These are phyloP conservation scores for Haematococcus sp. DNA, from an alignment of 139 green algal genomes.

Conservation along the genomic window DNA sequence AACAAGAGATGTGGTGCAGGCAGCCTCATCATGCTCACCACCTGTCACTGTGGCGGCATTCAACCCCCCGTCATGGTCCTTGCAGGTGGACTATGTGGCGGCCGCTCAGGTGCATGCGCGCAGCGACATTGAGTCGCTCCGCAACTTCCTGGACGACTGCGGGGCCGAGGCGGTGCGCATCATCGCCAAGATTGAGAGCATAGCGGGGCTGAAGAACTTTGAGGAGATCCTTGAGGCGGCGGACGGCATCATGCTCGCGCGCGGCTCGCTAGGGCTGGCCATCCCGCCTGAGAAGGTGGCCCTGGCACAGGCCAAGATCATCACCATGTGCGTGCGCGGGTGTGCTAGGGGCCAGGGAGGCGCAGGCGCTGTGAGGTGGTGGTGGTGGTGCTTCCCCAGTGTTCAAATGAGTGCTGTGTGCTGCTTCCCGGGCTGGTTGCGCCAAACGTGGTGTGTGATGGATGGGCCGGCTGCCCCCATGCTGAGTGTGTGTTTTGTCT, in stretches of 20 bases:
- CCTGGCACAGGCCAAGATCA: conserved; percentile 42
- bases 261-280: conserved; percentile 58
- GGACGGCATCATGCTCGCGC: conserved; percentile 54
- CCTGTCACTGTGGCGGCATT: no score
- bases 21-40: no score
- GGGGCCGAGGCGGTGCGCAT: conserved; percentile 44
- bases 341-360: no score
- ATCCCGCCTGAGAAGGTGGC: conserved; percentile 57
- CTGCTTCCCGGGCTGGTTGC: no score
- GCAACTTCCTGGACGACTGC: conserved; percentile 37
- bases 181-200: conserved; percentile 76
- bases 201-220: conserved; percentile 58
- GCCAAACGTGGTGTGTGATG: no score
- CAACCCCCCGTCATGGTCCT: no score
- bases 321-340: conserved; percentile 40
- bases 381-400: no score
- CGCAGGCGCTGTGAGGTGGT: no score
- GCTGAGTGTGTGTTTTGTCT: no score
- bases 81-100: conserved; percentile 20
- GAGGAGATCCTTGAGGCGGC: conserved; percentile 53
- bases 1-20: no score
- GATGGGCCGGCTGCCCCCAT: no score
- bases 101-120: conserved; percentile 12
- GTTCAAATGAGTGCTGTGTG: no score
- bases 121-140: conserved; percentile 21